phyloP scores from a whole-genome alignment of 805 yeast genomes.

The Barnettozyma populi region DNA sequence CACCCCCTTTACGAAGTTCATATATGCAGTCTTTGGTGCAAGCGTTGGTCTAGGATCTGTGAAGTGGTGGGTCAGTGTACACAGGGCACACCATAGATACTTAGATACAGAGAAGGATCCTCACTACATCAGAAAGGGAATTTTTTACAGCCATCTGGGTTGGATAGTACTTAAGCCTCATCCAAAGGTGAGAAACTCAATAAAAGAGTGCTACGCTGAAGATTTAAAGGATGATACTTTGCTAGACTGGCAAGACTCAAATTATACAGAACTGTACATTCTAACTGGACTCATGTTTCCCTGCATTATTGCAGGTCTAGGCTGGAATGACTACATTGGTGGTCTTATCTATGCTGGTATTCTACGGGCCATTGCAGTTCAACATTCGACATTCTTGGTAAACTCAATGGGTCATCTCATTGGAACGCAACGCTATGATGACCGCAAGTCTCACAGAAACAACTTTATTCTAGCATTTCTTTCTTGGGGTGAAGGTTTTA shows the following conservation, averaged over 20 bases:
- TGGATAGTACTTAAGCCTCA: conserved; percentile 75
- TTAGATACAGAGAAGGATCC: conserved; percentile 90
- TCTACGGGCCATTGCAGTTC: conserved; percentile 62
- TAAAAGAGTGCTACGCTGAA: conserved; percentile 35
- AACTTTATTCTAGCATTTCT: conserved; percentile 55
- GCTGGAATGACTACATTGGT: conserved; percentile 71
- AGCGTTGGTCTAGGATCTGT: conserved; percentile 75
- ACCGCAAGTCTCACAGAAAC: conserved; percentile 67
- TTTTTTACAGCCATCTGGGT: conserved; percentile 80
- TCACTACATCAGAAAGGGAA: conserved; percentile 74
- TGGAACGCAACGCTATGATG: conserved; percentile 71
- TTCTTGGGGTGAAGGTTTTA: conserved; percentile 87
- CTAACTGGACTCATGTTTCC: conserved; percentile 59
- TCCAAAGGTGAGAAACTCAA: conserved; percentile 40
- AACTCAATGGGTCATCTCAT: conserved; percentile 81
- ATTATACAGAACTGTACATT: conserved; percentile 44
- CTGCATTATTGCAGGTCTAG: conserved; percentile 51
- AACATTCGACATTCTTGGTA: conserved; percentile 71
- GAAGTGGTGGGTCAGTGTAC: conserved; percentile 76
- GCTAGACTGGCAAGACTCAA: conserved; percentile 30
- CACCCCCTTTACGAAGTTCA: conserved; percentile 37
- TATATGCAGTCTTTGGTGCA: conserved; percentile 57
- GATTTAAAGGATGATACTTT: conserved; percentile 58
- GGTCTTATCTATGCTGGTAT: conserved; percentile 80
- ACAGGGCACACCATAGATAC: conserved; percentile 85